Evolutionary conservation across 177 flowering plant species (phyloP).

Genomic region (Telopea speciosissima): DNA sequence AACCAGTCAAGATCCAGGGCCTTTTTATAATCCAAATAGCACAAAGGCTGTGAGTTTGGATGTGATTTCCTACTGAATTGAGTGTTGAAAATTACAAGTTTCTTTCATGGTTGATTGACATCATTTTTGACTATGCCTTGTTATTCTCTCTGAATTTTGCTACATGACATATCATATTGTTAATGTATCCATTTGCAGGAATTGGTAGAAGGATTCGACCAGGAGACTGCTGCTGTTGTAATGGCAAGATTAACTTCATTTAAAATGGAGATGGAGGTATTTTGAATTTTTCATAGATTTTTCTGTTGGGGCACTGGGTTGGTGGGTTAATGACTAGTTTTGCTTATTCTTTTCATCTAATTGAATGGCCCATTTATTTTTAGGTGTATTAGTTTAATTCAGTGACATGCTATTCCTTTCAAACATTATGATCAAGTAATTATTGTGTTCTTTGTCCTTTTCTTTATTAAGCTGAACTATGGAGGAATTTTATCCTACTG

Average conservation of each 20-base stretch:
- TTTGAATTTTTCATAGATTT: not conserved
- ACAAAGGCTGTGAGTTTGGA: not conserved
- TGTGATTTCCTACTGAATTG: not conserved
- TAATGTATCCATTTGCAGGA: constrained; percentile 21
- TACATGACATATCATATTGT: not conserved
- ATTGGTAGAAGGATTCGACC: constrained; percentile 90
- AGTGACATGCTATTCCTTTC: not conserved
- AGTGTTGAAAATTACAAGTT: not conserved
- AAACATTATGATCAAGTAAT: not conserved
- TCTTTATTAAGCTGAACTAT: not conserved
- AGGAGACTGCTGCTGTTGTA: constrained; percentile 94
- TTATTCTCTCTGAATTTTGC: not conserved
- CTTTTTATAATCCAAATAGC: not conserved
- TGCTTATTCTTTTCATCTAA: not conserved
- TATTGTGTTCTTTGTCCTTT: not conserved
- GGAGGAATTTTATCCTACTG: not conserved
- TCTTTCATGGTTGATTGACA: not conserved
- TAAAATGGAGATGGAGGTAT: constrained; percentile 98
- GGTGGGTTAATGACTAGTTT: not conserved
- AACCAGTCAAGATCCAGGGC: not conserved
- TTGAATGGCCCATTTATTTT: not conserved
- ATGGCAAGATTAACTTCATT: constrained; percentile 80
- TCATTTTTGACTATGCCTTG: too few relatives aligned
- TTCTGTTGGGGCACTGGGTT: not conserved
- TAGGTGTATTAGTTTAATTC: not conserved